Percentiles rank a stretch among this genome's conserved stretches.
Conservation (phyloP, 2,329 filamentous ascomycete genomes). For the Fusarium pininemorale region DNA sequence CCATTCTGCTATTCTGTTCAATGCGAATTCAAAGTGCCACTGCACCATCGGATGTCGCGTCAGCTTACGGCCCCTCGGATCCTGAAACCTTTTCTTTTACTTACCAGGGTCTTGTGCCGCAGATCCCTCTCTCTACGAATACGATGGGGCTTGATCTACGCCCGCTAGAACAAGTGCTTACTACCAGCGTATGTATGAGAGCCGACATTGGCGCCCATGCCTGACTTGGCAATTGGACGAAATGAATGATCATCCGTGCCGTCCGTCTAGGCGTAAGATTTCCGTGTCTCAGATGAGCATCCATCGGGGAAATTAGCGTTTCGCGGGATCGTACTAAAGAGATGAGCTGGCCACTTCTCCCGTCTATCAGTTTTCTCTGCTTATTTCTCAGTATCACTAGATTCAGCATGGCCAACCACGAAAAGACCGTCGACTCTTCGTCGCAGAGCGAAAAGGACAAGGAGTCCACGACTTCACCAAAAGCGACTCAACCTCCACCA, state of each 20-base stretch:
- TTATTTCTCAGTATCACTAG: rapidly evolving
- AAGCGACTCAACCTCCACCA: not conserved
- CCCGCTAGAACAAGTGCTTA: not conserved
- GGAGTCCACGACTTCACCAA: not conserved
- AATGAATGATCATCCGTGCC: not conserved
- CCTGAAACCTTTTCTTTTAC: not conserved
- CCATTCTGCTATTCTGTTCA: rapidly evolving
- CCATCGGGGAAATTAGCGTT: not conserved
- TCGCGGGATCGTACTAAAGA: not conserved
- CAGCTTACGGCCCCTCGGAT: not conserved
- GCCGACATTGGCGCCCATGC: not conserved
- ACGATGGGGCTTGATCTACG: not conserved
- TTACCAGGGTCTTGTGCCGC: not conserved
- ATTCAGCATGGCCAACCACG: not conserved
- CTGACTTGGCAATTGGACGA: not conserved
- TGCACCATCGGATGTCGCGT: not conserved
- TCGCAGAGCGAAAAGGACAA: not conserved
- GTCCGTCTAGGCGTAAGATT: not conserved
- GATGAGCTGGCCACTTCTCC: not conserved
- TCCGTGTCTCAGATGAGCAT: not conserved
- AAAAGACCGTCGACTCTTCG: not conserved
- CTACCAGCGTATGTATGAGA: not conserved
- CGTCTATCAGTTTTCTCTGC: not conserved
- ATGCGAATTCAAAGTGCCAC: not conserved
- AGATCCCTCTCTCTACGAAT: not conserved